phyloP scores from a whole-genome alignment of 441 rosid species.

The Croton laevigatus region DNA sequence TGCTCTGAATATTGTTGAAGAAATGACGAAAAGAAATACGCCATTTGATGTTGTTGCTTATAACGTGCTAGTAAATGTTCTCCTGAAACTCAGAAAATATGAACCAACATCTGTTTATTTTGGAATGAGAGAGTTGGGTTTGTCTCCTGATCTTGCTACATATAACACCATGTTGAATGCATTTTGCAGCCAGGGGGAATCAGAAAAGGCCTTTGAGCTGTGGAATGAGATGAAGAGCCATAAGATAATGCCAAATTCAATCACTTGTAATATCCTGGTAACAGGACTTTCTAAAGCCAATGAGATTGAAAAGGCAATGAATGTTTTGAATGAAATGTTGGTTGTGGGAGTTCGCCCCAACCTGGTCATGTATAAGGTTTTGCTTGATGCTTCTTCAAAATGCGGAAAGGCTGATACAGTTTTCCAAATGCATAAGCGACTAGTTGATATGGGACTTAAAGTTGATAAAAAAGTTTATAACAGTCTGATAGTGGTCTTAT shows the following conservation, averaged over 20 bases:
- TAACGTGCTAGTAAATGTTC: conserved; percentile 78
- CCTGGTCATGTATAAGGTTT: conserved; percentile 40
- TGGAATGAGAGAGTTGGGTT: conserved; percentile 66
- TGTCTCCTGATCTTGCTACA: conserved; percentile 63
- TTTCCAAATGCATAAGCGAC: conserved; percentile 55
- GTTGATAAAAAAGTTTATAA: conserved; percentile 58
- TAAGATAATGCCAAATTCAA: conserved; percentile 55
- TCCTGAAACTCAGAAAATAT: conserved; percentile 53
- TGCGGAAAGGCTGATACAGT: conserved; percentile 52
- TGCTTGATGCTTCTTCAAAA: conserved; percentile 60
- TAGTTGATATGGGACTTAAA: conserved; percentile 53
- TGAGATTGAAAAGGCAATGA: conserved; percentile 49
- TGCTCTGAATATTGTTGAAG: conserved; percentile 65
- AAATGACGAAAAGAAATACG: conserved; percentile 62
- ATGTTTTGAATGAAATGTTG: conserved; percentile 53
- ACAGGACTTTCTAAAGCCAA: conserved; percentile 54
- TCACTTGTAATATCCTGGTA: conserved; percentile 63
- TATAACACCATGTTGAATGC: conserved; percentile 78
- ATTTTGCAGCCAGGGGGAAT: conserved; percentile 52
- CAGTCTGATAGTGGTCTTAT: conserved; percentile 57
- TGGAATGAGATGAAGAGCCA: conserved; percentile 71
- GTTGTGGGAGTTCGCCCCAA: conserved; percentile 50
- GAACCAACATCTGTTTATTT: conserved; percentile 51
- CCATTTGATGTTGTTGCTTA: conserved; percentile 76
- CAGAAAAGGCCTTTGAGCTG: conserved; percentile 50